These are phyloP conservation scores for Colletotrichum plurivorum DNA, from an alignment of 2,329 filamentous ascomycete species.

Conservation along the genomic window DNA sequence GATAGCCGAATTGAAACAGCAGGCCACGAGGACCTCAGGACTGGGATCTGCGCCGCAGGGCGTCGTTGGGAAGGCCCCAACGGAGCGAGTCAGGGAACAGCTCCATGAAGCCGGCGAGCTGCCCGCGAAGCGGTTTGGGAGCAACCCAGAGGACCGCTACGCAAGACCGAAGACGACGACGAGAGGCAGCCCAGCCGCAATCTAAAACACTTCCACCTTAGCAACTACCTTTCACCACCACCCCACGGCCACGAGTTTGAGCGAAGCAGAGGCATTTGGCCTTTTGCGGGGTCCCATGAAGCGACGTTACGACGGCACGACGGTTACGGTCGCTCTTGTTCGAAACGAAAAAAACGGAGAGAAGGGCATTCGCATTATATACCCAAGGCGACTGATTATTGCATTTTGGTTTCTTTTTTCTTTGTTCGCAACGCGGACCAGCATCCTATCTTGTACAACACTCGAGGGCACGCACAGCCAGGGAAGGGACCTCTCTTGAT, in stretches of 20 bases:
- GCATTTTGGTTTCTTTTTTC: not conserved
- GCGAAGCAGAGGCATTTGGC: conserved; percentile 21
- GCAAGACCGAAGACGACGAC: not conserved
- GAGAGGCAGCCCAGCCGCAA: conserved; percentile 10
- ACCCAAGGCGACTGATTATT: conserved; percentile 30
- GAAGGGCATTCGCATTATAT: conserved; percentile 34
- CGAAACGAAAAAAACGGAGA: conserved; percentile 5
- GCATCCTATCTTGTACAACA: conserved; percentile 13
- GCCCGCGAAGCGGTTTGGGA: conserved; percentile 1
- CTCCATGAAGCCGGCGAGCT: conserved; percentile 2
- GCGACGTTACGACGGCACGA: conserved; percentile 25
- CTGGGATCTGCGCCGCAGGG: not conserved
- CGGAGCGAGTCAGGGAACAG: conserved; percentile 19
- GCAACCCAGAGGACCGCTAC: not conserved
- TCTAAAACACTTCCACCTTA: not conserved
- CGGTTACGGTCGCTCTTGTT: conserved; percentile 11
- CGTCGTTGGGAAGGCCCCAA: not conserved
- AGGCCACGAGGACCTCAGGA: not conserved
- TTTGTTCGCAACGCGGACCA: not conserved
- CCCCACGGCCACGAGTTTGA: too few relatives aligned
- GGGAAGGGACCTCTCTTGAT: not conserved
- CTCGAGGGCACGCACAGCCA: not conserved
- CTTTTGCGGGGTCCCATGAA: conserved; percentile 17
- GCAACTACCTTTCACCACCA: not conserved
- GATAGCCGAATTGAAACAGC: conserved; percentile 2